phyloP scores from a whole-genome alignment of 805 yeast genomes.

The Grigorovia transvaalensis region DNA sequence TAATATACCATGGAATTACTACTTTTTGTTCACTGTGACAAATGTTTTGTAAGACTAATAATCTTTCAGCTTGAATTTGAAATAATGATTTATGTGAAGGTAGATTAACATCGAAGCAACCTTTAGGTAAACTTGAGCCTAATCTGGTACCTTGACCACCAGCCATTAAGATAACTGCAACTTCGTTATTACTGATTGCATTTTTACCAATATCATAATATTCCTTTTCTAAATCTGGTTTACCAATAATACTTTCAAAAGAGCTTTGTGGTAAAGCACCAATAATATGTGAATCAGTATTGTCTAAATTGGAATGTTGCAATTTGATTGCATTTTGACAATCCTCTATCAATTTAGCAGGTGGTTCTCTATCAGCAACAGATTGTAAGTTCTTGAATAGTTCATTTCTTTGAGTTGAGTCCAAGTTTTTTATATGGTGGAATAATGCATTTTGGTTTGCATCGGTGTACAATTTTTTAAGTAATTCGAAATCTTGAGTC shows the following conservation, averaged over 20 bases:
- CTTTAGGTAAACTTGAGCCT: constrained; percentile 86
- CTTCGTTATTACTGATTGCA: constrained; percentile 61
- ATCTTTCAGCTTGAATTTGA: constrained; percentile 87
- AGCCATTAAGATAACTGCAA: constrained; percentile 87
- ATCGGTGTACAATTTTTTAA: constrained; percentile 11
- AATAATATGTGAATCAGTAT: constrained; percentile 20
- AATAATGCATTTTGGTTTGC: constrained; percentile 50
- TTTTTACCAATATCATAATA: constrained; percentile 51
- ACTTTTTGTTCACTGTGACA: constrained; percentile 8
- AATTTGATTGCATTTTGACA: constrained; percentile 35
- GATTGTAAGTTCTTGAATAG: constrained; percentile 28
- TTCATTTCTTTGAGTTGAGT: constrained; percentile 26
- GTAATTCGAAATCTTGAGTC: constrained; percentile 1
- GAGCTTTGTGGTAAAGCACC: constrained; percentile 47
- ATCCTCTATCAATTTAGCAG: constrained; percentile 29
- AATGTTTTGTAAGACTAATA: constrained; percentile 46
- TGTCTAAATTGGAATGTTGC: constrained; percentile 16
- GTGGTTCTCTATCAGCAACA: constrained; percentile 12
- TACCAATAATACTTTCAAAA: constrained; percentile 36
- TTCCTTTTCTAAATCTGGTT: constrained; percentile 23
- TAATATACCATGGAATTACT: constrained; percentile 72
- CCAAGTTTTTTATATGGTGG: constrained; percentile 35
- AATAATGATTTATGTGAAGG: constrained; percentile 80
- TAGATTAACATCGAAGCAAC: constrained; percentile 79
- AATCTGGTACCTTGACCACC: constrained; percentile 98